Evolutionary conservation across 306 rosid species (phyloP).

Genomic region (Corylus heterophylla): DNA sequence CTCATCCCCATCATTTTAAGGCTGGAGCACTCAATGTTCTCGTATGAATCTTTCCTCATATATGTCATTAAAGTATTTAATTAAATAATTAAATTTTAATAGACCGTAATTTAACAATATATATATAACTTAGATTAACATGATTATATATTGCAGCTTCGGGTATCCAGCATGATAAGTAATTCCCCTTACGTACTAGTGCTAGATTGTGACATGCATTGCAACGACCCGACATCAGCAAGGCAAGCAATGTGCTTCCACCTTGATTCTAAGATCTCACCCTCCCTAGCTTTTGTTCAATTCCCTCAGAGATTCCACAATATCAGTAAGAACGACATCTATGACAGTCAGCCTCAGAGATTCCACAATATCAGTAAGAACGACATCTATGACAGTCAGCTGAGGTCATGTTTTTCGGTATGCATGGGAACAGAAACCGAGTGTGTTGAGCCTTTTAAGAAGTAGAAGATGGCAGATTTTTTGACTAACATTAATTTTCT

Average conservation of each 20-base stretch:
- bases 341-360: too few relatives aligned
- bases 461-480: background rate
- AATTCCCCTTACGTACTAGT: slow-evolving; percentile 65
- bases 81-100: too few relatives aligned
- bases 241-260: slow-evolving; percentile 72
- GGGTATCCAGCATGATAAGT: slow-evolving; percentile 67
- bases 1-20: slow-evolving; percentile 38
- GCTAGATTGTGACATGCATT: slow-evolving; percentile 80
- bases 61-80: background rate
- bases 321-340: slow-evolving; percentile 50
- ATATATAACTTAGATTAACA: too few relatives aligned
- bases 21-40: slow-evolving; percentile 49
- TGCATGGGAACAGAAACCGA: slow-evolving; percentile 13
- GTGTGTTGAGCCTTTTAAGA: background rate
- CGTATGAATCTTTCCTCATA: slow-evolving; percentile 17
- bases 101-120: too few relatives aligned
- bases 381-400: slow-evolving; percentile 62
- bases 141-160: slow-evolving; percentile 41
- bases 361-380: slow-evolving; percentile 46
- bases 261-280: slow-evolving; percentile 61
- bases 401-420: slow-evolving; percentile 41
- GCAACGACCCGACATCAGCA: slow-evolving; percentile 66
- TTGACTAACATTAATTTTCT: background rate
- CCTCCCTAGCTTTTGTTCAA: slow-evolving; percentile 64
- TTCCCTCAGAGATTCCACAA: slow-evolving; percentile 62